A percentile compares a stretch with the other conserved stretches of the same genome.
These are phyloP conservation scores for Xylaria intraflava DNA, from an alignment of 495 filamentous ascomycete genomes.

Conservation along the genomic window DNA sequence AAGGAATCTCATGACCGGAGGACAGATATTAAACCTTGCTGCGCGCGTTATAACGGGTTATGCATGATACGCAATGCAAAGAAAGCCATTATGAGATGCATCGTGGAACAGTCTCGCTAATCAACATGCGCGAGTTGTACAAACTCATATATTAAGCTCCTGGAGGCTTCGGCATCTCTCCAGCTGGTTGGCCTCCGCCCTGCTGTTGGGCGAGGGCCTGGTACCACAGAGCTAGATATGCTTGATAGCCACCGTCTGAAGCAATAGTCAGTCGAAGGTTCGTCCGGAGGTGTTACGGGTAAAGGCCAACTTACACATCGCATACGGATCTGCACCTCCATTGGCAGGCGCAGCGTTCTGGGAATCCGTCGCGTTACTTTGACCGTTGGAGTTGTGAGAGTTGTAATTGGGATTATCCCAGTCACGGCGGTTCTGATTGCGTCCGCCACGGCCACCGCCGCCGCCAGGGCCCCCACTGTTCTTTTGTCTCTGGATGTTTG, in stretches of 20 bases:
- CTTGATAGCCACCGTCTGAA: constrained; percentile 55
- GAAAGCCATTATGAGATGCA: neutral
- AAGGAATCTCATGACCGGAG: neutral
- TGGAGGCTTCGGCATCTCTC: constrained; percentile 20
- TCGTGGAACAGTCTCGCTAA: neutral
- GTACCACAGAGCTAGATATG: constrained; percentile 60
- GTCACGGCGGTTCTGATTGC: constrained; percentile 36
- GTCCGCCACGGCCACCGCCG: constrained; percentile 33
- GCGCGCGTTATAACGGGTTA: neutral
- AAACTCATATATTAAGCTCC: constrained; percentile 7
- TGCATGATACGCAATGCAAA: neutral
- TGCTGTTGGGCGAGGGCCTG: constrained; percentile 46
- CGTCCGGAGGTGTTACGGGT: neutral
- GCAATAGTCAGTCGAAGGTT: neutral
- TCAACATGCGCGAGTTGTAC: neutral
- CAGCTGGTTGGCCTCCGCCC: constrained; percentile 14
- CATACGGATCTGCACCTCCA: constrained; percentile 50
- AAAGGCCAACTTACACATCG: constrained; percentile 41
- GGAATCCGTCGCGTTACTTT: constrained; percentile 22
- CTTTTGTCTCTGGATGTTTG: constrained; percentile 41
- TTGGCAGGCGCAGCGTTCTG: constrained; percentile 28
- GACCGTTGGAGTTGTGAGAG: constrained; percentile 20
- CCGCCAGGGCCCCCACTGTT: constrained; percentile 38
- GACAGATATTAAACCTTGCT: neutral
- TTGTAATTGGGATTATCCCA: constrained; percentile 39